Evolutionary conservation across 140 eudicot species (phyloP).

Genomic region (Bidens hawaiensis): DNA sequence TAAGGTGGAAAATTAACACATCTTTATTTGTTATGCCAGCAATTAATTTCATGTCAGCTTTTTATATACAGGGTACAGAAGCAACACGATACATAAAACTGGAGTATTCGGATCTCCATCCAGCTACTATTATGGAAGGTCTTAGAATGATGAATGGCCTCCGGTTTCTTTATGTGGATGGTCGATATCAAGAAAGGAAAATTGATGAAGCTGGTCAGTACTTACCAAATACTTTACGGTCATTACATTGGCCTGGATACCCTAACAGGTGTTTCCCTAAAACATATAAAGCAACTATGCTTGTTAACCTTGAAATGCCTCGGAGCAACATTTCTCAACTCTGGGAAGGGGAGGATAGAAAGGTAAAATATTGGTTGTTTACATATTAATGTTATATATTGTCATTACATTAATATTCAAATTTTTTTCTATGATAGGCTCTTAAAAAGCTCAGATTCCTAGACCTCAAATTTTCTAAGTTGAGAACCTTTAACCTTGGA

Average conservation of each 20-base stretch:
- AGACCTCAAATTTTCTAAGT: no score
- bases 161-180: background rate
- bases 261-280: background rate
- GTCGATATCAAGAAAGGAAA: background rate
- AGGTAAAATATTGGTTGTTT: background rate
- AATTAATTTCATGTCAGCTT: background rate
- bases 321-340: background rate
- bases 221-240: constrained; percentile 12
- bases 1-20: background rate
- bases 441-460: background rate
- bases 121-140: background rate
- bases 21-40: background rate
- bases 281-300: background rate
- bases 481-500: no score
- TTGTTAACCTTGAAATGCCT: background rate
- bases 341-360: background rate
- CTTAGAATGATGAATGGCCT: constrained; percentile 9
- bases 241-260: background rate
- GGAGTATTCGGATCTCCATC: accelerated
- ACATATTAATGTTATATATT: background rate
- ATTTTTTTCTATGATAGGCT: background rate
- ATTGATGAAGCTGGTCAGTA: background rate
- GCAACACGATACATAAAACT: background rate
- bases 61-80: background rate
- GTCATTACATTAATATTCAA: background rate